These are phyloP conservation scores for Allium fistulosum DNA, from an alignment of 106 monocot genomes.

Conservation along the genomic window DNA sequence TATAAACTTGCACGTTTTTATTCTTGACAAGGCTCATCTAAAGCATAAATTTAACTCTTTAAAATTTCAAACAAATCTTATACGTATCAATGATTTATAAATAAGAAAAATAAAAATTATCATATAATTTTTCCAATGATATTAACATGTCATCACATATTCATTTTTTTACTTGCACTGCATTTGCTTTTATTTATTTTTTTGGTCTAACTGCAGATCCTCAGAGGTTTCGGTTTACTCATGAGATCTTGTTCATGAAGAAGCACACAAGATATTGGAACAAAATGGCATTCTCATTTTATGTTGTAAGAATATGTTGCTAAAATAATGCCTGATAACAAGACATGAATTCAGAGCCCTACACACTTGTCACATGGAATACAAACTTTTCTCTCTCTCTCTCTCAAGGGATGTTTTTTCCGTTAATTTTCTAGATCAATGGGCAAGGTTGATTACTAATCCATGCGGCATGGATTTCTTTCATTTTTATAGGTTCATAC, in stretches of 20 bases:
- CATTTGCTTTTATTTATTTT: too few relatives aligned
- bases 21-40: too few relatives aligned
- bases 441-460: constrained; percentile 59
- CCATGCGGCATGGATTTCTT: neutral
- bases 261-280: constrained; percentile 38
- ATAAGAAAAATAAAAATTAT: too few relatives aligned
- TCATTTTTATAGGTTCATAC: too few relatives aligned
- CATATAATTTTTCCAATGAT: too few relatives aligned
- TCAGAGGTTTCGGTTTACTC: constrained; percentile 44
- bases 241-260: constrained; percentile 47
- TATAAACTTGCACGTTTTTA: too few relatives aligned
- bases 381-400: neutral
- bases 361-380: too few relatives aligned
- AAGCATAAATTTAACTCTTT: neutral
- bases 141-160: constrained; percentile 5
- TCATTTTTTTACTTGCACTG: neutral
- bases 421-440: constrained; percentile 71
- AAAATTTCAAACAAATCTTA: too few relatives aligned
- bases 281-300: constrained; percentile 1
- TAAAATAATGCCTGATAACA: too few relatives aligned
- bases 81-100: too few relatives aligned
- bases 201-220: constrained; percentile 25
- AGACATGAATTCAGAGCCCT: too few relatives aligned
- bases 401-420: constrained; percentile 60
- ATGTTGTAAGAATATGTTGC: neutral